Evolutionary conservation across 441 rosid genomes (phyloP), one percentile per base, ranked within the genome.

Genomic region (Geranium incanum): DNA sequence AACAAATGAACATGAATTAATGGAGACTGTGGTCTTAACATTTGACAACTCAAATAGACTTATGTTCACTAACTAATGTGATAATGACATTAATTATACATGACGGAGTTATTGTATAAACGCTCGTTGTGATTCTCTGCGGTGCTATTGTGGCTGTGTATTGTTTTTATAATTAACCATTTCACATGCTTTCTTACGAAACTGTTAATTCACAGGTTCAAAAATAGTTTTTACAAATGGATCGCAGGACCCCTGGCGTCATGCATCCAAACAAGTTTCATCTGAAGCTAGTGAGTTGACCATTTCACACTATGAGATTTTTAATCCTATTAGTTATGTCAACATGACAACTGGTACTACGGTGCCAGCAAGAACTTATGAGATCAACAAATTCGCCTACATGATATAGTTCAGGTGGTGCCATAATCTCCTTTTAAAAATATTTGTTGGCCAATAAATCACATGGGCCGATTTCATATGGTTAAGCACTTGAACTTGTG

Each of bases 171-270:
- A 38, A 3, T 38, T 6, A 38, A 38, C 41, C 41, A 39, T 39
- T 39, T 4, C 43, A 67, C 38, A 13, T 19, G 18, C 52, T 4
- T 15, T 74, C 74, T 16, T 39, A 55, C 28, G 36, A 69, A 43
- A 67, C 11, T 37, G 70, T 67, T 41, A 67, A 75, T 66, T 77
- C 84, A 79, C 90, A 92, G 97, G 88, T 52, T 86, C 99, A 28
- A 94, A 84, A 81, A 90, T 91, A 38, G 72, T 94, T 66, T 94
- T 91, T 78, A 83, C 97, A 52, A 94, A 94, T 70, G 99, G 99
- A 67, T 94, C 99, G 68, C 97, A 94, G 71, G 99, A 94, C 81
- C 97, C 99, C 48, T 94, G 96, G 98, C 98, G 97, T 16, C 98
- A 87, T 79, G 99, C 99, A 68, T 88, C 97, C 19, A 94, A 91